Conservation (phyloP, 345 rosid species). For the Eucalyptus sp. region DNA sequence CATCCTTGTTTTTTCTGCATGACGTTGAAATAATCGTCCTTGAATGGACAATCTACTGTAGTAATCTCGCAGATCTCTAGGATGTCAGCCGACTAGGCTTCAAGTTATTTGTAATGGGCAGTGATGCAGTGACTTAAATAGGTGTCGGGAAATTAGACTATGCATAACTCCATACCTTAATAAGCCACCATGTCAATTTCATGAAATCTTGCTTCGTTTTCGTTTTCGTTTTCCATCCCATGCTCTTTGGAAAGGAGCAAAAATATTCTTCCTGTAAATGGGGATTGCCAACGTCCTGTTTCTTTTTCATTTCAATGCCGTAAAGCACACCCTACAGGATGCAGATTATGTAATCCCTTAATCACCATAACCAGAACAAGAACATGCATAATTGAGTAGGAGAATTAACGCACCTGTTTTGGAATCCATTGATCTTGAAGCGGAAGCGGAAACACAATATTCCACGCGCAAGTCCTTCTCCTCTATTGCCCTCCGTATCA, state of each 20-base stretch:
- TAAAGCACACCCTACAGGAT: background rate
- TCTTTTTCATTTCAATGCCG: background rate
- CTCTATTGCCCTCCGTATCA: no score
- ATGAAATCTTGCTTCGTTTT: background rate
- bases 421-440: no score
- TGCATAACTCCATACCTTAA: background rate
- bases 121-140: background rate
- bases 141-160: background rate
- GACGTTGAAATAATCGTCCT: background rate
- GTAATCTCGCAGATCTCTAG: background rate
- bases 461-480: no score
- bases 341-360: no score
- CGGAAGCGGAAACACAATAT: no score
- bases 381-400: no score
- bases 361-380: no score
- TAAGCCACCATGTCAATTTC: background rate
- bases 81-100: background rate
- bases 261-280: background rate
- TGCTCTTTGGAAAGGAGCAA: background rate
- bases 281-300: background rate
- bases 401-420: no score
- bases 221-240: background rate
- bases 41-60: background rate
- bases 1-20: background rate
- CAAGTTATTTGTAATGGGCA: background rate